These are phyloP conservation scores for Astrothelium macrocarpum DNA, from an alignment of 495 filamentous ascomycete species.

Conservation along the genomic window DNA sequence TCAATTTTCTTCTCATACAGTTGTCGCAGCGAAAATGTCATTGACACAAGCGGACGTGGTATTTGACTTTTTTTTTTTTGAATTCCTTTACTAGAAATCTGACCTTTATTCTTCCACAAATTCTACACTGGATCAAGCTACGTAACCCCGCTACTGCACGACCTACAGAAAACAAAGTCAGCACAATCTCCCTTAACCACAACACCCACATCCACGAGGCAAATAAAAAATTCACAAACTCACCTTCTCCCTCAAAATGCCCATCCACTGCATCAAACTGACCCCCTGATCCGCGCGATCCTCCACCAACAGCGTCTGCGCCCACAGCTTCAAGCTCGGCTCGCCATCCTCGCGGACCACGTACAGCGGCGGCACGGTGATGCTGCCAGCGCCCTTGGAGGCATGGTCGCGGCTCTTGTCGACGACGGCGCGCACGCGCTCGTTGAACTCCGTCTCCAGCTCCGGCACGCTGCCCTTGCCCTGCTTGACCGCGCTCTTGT, in stretches of 20 bases:
- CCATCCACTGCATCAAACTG: conserved; percentile 90
- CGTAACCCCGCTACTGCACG: conserved; percentile 11
- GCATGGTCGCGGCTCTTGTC: conserved; percentile 85
- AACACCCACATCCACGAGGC: not conserved
- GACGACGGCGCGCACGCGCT: conserved; percentile 77
- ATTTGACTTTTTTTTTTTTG: too few species aligned
- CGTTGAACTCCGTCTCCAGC: conserved; percentile 92
- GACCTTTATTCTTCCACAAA: not conserved
- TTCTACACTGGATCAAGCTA: not conserved
- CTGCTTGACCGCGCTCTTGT: conserved; percentile 72
- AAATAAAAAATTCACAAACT: conserved; percentile 26
- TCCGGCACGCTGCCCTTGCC: conserved; percentile 81
- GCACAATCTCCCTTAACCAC: conserved; percentile 11
- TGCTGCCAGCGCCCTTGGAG: conserved; percentile 77
- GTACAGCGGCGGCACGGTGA: conserved; percentile 84
- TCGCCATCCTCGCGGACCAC: conserved; percentile 92
- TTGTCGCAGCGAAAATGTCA: too few species aligned
- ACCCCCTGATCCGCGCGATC: conserved; percentile 89
- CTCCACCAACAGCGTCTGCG: conserved; percentile 89
- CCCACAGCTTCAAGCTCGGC: conserved; percentile 90
- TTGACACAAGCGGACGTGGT: too few species aligned
- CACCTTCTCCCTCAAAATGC: conserved; percentile 89
- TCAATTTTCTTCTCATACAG: too few species aligned
- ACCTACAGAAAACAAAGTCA: conserved; percentile 11
- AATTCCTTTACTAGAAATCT: too few species aligned